Conservation (phyloP, 805 yeast genomes). For the Kregervanrija pseudodelftensis region DNA sequence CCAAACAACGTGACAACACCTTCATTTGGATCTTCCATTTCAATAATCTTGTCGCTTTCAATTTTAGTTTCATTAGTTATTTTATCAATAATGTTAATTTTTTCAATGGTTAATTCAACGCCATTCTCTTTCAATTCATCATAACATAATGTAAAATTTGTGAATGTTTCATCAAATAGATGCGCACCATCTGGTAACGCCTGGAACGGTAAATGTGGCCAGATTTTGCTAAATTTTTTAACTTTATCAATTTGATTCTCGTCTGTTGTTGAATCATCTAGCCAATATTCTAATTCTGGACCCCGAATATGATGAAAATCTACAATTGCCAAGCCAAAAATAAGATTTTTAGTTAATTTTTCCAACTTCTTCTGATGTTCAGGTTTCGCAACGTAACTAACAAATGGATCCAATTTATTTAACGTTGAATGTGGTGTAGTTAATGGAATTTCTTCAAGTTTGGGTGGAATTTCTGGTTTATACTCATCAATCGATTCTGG, state of each 20-base stretch:
- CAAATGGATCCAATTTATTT: slow-evolving; percentile 1
- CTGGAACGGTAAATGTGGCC: slow-evolving; percentile 90
- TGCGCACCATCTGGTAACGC: slow-evolving; percentile 97
- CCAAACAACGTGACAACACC: slow-evolving; percentile 74
- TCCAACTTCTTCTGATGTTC: slow-evolving; percentile 3
- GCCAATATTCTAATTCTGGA: slow-evolving; percentile 92
- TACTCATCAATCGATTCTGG: not conserved
- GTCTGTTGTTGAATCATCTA: slow-evolving; percentile 32
- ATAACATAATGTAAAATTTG: slow-evolving; percentile 77
- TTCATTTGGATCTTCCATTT: slow-evolving; percentile 20
- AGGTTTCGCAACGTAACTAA: slow-evolving; percentile 5
- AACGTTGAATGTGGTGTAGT: not conserved
- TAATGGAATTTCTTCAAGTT: not conserved
- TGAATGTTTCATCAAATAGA: slow-evolving; percentile 85
- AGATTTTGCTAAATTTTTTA: slow-evolving; percentile 36
- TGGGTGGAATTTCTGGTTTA: not conserved
- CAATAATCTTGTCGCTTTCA: slow-evolving; percentile 7
- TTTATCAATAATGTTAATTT: slow-evolving; percentile 7
- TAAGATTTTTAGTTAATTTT: slow-evolving; percentile 22
- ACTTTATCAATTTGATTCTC: slow-evolving; percentile 24
- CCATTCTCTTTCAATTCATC: slow-evolving; percentile 44
- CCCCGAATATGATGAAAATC: slow-evolving; percentile 91
- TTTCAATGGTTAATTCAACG: slow-evolving; percentile 35
- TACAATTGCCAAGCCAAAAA: slow-evolving; percentile 82
- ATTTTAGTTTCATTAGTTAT: slow-evolving; percentile 11